phyloP scores from a whole-genome alignment of 768 basidiomycete genomes.

The Mycena olivaceomarginata region DNA sequence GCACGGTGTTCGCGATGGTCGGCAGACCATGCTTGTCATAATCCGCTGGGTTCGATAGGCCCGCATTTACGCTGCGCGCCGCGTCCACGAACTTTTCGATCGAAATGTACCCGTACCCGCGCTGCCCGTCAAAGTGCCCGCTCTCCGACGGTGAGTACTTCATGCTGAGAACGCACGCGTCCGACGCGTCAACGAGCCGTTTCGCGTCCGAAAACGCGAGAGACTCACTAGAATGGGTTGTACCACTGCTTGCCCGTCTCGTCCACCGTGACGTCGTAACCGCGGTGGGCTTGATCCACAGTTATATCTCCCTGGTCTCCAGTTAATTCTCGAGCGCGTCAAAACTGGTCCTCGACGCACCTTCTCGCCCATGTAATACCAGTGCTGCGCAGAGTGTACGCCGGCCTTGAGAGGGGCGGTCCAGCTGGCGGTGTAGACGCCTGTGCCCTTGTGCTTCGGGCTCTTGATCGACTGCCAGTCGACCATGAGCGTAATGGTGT shows the following conservation, averaged over 20 bases:
- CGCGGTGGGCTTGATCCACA: constrained; percentile 95
- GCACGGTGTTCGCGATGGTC: constrained; percentile 91
- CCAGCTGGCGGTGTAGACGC: constrained; percentile 96
- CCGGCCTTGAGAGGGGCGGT: constrained; percentile 93
- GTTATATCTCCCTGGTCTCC: constrained; percentile 86
- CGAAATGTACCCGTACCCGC: constrained; percentile 94
- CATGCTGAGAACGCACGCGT: constrained; percentile 73
- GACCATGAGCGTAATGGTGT: constrained; percentile 95
- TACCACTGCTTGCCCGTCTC: constrained; percentile 90
- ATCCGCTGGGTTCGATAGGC: constrained; percentile 76
- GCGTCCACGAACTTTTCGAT: constrained; percentile 96
- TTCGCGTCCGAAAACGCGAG: constrained; percentile 37
- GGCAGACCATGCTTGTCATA: constrained; percentile 90
- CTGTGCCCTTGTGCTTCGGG: constrained; percentile 87
- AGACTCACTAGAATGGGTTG: constrained; percentile 92
- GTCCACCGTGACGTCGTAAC: constrained; percentile 93
- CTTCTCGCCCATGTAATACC: constrained; percentile 97
- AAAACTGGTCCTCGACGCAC: constrained; percentile 56
- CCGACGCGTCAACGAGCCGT: constrained; percentile 25
- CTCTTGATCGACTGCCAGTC: constrained; percentile 93
- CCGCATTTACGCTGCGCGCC: constrained; percentile 85
- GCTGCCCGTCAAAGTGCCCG: constrained; percentile 96
- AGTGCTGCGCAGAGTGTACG: constrained; percentile 93
- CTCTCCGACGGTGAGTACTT: constrained; percentile 95
- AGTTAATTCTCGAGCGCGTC: constrained; percentile 33